These are phyloP conservation scores for Nicotiana tomentosiformis DNA, from an alignment of 257 asterid genomes.

Conservation along the genomic window DNA sequence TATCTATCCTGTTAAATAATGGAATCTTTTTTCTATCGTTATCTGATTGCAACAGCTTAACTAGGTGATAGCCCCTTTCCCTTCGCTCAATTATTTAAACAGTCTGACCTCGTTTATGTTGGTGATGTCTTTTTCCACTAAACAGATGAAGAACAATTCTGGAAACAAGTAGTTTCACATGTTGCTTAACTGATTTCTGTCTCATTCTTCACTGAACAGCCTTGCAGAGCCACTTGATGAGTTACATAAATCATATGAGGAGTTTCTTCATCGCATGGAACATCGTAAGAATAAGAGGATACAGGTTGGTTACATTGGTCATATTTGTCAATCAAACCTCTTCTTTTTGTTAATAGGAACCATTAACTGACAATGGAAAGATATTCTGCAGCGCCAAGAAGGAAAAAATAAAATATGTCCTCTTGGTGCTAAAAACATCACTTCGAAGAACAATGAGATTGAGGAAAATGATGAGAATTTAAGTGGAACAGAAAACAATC, in stretches of 20 bases:
- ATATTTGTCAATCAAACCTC: constrained; percentile 6
- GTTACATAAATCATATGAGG: constrained; percentile 79
- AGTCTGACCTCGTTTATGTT: neutral
- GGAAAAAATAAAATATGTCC: constrained; percentile 21
- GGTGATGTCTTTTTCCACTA: neutral
- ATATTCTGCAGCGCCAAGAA: constrained; percentile 37
- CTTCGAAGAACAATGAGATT: constrained; percentile 16
- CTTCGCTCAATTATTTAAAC: neutral
- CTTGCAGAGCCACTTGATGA: constrained; percentile 87
- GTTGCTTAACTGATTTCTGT: neutral
- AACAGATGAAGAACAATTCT: constrained; percentile 4
- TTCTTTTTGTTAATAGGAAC: constrained; percentile 4
- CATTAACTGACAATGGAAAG: constrained; percentile 15
- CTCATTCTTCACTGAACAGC: constrained; percentile 34
- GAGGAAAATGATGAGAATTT: constrained; percentile 26
- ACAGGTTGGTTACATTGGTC: constrained; percentile 41
- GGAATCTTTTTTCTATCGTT: neutral
- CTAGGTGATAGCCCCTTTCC: neutral
- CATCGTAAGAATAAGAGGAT: constrained; percentile 50
- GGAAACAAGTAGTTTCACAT: constrained; percentile 4
- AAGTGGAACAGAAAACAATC: constrained; percentile 9
- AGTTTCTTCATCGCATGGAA: constrained; percentile 68
- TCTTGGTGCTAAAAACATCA: constrained; percentile 6
- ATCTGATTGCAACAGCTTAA: neutral
- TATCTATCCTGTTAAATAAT: neutral